Evolutionary conservation across 2,329 filamentous ascomycete species (phyloP).

Genomic region (Graphilbum ipis-grandicollis): DNA sequence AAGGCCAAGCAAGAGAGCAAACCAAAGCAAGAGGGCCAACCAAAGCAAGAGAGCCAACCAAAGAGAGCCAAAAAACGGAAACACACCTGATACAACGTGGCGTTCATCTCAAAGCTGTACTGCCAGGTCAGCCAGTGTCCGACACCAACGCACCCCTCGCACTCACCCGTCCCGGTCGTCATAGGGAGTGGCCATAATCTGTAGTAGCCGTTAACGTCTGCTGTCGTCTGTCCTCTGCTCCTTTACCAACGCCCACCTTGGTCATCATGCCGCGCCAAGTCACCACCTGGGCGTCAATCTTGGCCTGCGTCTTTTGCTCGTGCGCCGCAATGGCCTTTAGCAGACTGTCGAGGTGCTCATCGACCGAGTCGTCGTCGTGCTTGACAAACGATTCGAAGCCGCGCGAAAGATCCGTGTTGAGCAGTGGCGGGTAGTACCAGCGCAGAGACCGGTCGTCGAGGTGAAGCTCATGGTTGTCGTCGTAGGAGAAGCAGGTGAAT

Average conservation of each 20-base stretch:
- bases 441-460: slow-evolving; percentile 64
- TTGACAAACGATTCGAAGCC: slow-evolving; percentile 75
- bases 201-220: too few relatives aligned
- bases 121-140: neutral
- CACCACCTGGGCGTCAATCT: slow-evolving; percentile 60
- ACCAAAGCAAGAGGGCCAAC: neutral
- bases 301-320: slow-evolving; percentile 50
- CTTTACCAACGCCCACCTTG: too few relatives aligned
- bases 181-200: slow-evolving; percentile 78
- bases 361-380: slow-evolving; percentile 60
- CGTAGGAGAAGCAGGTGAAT: slow-evolving; percentile 85
- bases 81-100: slow-evolving; percentile 66
- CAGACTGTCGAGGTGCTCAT: slow-evolving; percentile 77
- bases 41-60: neutral
- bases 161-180: slow-evolving; percentile 61
- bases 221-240: too few relatives aligned
- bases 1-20: too few relatives aligned
- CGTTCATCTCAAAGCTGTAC: slow-evolving; percentile 83
- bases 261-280: slow-evolving; percentile 99
- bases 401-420: slow-evolving; percentile 56
- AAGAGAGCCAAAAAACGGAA: neutral
- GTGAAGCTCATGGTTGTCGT: slow-evolving; percentile 61
- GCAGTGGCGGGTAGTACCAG: slow-evolving; percentile 68
- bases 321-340: slow-evolving; percentile 57
- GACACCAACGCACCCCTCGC: slow-evolving; percentile 3